Evolutionary conservation across 2,329 filamentous ascomycete genomes (phyloP), one percentile per base, ranked within the genome.

Genomic region (Colletotrichum horii): DNA sequence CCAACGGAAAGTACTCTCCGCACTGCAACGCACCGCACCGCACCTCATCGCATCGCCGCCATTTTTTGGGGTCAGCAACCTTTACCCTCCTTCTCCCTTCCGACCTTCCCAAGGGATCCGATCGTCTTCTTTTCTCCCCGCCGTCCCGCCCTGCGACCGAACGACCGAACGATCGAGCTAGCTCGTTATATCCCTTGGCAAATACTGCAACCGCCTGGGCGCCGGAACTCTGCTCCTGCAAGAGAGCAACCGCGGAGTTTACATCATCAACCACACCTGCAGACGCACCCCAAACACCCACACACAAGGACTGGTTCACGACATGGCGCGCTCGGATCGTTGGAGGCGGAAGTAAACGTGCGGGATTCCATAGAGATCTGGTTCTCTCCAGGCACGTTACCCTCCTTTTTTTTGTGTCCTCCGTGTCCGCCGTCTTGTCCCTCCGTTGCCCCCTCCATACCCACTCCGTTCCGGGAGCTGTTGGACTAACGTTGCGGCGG

Each of bases 241-340:
- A 65, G 58, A 58, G 12, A 22, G 43, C 43, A 52, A 32, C 32
- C 34, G 67, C 58, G 64, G 74, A 74, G 74, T 76, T 11, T 60
- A 69, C 58, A 73, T 68, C 58, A 71, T 52, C 61, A 71, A 60
- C 30, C 60, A 32, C 34, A n/a, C 38, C 38, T 26, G 66, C 26
- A 60, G 15, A 66, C 38, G 52, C 67, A 34, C 66, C 52, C 66
- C 24, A 28, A 60, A 73, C 32, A 36, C 36, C 32, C 28, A 66
- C 48, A 71, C 55, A n/a, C 61, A 65, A 73, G 28, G 26, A 76
- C 58, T 61, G 58, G 48, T 32, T 30, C 34, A 64, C 70, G 70
- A 74, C 66, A 76, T 76, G 74, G 74, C 74, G 74, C 74, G 66
- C 74, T 76, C 74, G 60, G 74, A 76, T 71, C 66, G 71, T 66